Percentiles rank a stretch among this genome's conserved stretches.
Conservation (phyloP, 2,329 filamentous ascomycete genomes). For the Ophiostoma tasmaniense region DNA sequence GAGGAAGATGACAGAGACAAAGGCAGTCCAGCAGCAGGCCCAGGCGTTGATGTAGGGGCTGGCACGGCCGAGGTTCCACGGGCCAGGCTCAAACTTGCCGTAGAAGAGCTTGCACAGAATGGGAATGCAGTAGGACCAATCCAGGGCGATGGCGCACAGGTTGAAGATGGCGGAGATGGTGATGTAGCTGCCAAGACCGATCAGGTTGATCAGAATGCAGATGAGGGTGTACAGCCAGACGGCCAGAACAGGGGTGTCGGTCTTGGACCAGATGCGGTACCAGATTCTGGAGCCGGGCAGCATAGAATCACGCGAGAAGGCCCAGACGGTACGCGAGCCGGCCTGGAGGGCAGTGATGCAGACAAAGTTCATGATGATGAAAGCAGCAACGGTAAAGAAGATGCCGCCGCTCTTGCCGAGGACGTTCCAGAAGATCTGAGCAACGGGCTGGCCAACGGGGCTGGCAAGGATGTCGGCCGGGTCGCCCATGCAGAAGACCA, state of each 20-base stretch:
- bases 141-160: constrained; percentile 45
- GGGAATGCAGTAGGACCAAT: constrained; percentile 49
- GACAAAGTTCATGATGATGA: constrained; percentile 50
- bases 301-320: constrained; percentile 45
- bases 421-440: constrained; percentile 50
- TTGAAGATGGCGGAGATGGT: constrained; percentile 47
- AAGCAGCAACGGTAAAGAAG: constrained; percentile 47
- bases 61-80: constrained; percentile 41
- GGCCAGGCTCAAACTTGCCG: constrained; percentile 40
- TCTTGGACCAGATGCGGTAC: constrained; percentile 40
- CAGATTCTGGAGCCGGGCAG: constrained; percentile 39
- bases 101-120: constrained; percentile 45
- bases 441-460: constrained; percentile 43
- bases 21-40: constrained; percentile 44
- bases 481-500: constrained; percentile 49
- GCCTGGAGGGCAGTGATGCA: constrained; percentile 50
- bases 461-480: constrained; percentile 36
- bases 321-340: constrained; percentile 45
- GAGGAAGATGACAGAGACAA: constrained; percentile 46
- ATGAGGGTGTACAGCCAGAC: constrained; percentile 48
- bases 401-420: constrained; percentile 45
- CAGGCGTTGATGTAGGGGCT: constrained; percentile 37
- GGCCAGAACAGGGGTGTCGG: constrained; percentile 43
- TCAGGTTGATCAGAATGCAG: constrained; percentile 50
- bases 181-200: constrained; percentile 47